These are phyloP conservation scores for Tricladium varicosporioides DNA, from an alignment of 2,329 filamentous ascomycete species.

Conservation along the genomic window DNA sequence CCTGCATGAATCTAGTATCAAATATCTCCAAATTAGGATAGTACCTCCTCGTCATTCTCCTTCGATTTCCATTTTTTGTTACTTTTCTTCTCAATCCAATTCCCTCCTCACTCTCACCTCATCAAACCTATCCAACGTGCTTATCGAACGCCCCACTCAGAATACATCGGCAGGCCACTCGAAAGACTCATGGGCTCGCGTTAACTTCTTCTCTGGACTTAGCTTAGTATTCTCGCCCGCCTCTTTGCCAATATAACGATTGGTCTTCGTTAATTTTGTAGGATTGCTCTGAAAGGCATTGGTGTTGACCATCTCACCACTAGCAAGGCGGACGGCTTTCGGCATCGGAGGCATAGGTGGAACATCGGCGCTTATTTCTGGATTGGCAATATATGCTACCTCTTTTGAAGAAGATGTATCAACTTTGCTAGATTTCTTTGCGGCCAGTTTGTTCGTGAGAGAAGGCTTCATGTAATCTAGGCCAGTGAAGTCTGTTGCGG, in stretches of 20 bases:
- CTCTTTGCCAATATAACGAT: neutral
- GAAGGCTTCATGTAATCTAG: constrained; percentile 19
- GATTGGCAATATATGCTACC: constrained; percentile 20
- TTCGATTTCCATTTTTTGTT: too few species aligned
- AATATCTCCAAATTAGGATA: too few species aligned
- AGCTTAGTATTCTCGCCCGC: neutral
- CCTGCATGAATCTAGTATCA: too few species aligned
- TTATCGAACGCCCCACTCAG: constrained; percentile 21
- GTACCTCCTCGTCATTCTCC: too few species aligned
- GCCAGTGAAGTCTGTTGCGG: constrained; percentile 16
- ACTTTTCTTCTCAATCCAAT: too few species aligned
- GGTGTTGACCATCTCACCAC: constrained; percentile 23
- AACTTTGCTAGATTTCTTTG: constrained; percentile 5
- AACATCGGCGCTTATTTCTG: constrained; percentile 1
- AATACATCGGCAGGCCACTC: constrained; percentile 44
- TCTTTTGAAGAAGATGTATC: constrained; percentile 9
- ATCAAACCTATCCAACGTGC: neutral
- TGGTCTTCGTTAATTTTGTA: neutral
- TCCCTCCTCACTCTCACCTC: neutral
- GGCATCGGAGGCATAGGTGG: constrained; percentile 27
- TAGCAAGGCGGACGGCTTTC: constrained; percentile 21
- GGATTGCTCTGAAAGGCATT: neutral
- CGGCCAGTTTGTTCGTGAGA: neutral
- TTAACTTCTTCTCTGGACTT: constrained; percentile 2
- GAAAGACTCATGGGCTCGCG: constrained; percentile 31